Conservation (phyloP, 371 early-diverging fungal species). For the Mucor racemosus region DNA sequence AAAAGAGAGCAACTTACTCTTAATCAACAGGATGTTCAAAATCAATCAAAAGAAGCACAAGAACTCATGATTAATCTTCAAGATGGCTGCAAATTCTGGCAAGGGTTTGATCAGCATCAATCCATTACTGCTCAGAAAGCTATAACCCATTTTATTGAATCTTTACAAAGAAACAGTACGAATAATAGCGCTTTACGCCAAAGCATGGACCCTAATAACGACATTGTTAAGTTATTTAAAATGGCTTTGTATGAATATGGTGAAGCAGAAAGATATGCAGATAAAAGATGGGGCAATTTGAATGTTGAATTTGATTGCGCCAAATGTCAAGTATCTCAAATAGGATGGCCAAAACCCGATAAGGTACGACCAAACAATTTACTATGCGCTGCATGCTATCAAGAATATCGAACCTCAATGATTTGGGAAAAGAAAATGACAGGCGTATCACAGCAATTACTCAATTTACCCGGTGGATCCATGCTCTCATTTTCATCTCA, state of each 20-base stretch:
- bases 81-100: constrained; percentile 28
- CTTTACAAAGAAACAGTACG: constrained; percentile 15
- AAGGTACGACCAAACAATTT: constrained; percentile 41
- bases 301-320: constrained; percentile 42
- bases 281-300: constrained; percentile 28
- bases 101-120: constrained; percentile 25
- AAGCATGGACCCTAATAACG: constrained; percentile 16
- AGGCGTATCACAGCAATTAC: constrained; percentile 23
- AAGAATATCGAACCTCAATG: constrained; percentile 39
- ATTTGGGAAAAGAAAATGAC: constrained; percentile 48
- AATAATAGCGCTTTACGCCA: not conserved
- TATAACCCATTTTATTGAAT: constrained; percentile 21
- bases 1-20: constrained; percentile 12
- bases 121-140: constrained; percentile 5
- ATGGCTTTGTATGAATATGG: constrained; percentile 39
- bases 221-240: constrained; percentile 34
- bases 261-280: constrained; percentile 36
- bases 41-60: constrained; percentile 5
- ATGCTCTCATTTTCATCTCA: constrained; percentile 23
- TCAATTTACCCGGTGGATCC: constrained; percentile 22
- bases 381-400: constrained; percentile 44
- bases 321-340: constrained; percentile 20
- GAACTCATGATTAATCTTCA: constrained; percentile 15
- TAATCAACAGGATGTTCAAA: constrained; percentile 16
- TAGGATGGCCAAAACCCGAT: constrained; percentile 47